Percentiles rank a stretch among this genome's conserved stretches.
phyloP scores from a whole-genome alignment of 2,329 filamentous ascomycete species.

The Xylaria sp. region DNA sequence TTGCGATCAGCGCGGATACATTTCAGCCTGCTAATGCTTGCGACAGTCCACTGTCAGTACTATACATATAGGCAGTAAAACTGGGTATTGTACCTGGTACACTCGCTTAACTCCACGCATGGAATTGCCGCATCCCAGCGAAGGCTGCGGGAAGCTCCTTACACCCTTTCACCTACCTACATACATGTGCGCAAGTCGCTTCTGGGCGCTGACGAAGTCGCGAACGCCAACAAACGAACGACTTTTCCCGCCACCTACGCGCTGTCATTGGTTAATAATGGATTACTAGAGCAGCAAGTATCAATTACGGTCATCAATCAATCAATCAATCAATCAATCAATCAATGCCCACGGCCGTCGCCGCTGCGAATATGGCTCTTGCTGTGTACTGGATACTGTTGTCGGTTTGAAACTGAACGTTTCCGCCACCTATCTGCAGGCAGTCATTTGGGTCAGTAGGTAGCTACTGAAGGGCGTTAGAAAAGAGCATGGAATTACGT shows the following conservation, averaged over 20 bases:
- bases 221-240: conserved; percentile 14
- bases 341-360: neutral
- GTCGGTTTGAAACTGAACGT: neutral
- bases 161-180: neutral
- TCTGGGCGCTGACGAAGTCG: conserved; percentile 13
- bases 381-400: neutral
- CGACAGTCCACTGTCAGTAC: neutral
- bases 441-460: neutral
- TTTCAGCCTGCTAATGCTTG: conserved; percentile 7
- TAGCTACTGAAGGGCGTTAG: neutral
- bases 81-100: neutral
- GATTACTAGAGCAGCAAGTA: conserved; percentile 5
- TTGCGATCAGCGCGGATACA: conserved; percentile 6
- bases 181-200: neutral
- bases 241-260: conserved; percentile 11
- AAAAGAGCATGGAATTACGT: neutral
- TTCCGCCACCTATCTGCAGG: neutral
- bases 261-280: conserved; percentile 2
- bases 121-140: conserved; percentile 28
- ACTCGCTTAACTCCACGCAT: conserved; percentile 25
- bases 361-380: neutral
- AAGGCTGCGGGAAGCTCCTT: conserved; percentile 17
- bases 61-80: neutral
- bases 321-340: no score
- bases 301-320: neutral